Conservation (phyloP, 2,329 filamentous ascomycete genomes). For the Capronia coronata region DNA sequence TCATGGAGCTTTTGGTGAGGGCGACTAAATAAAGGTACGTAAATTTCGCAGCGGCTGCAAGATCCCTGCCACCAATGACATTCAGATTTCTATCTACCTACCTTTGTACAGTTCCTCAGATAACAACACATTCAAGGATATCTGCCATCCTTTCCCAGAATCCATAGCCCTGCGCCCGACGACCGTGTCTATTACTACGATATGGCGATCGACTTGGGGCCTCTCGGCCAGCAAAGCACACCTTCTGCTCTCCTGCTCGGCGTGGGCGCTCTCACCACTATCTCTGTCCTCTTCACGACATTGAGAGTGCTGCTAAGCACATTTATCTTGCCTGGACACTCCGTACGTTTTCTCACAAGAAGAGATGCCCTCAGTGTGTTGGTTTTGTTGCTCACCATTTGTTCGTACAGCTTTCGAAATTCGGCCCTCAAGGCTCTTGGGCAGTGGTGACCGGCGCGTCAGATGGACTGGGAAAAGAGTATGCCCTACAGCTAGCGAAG, state of each 20-base stretch:
- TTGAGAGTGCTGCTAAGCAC: conserved; percentile 58
- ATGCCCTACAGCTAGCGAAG: conserved; percentile 76
- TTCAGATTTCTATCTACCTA: too few species aligned
- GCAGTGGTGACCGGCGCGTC: conserved; percentile 91
- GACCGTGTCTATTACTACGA: too few species aligned
- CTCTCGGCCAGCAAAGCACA: conserved; percentile 22
- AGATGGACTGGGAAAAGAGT: conserved; percentile 96
- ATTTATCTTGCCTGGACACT: conserved; percentile 56
- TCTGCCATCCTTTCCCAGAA: too few species aligned
- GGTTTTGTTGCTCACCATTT: background rate
- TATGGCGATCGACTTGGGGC: conserved; percentile 23
- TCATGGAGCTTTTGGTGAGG: background rate
- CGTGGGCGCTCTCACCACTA: conserved; percentile 55
- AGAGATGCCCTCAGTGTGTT: background rate
- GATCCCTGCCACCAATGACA: too few species aligned
- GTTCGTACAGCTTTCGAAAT: conserved; percentile 65
- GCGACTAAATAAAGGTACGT: too few species aligned
- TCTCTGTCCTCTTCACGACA: conserved; percentile 53
- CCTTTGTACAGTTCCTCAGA: background rate
- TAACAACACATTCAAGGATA: too few species aligned
- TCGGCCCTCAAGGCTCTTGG: conserved; percentile 88
- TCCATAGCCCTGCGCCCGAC: too few species aligned
- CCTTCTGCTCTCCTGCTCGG: conserved; percentile 33
- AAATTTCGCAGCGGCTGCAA: background rate
- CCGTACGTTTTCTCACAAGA: conserved; percentile 32